Evolutionary conservation across 768 basidiomycete genomes (phyloP).

Genomic region (Dioszegia hungarica): DNA sequence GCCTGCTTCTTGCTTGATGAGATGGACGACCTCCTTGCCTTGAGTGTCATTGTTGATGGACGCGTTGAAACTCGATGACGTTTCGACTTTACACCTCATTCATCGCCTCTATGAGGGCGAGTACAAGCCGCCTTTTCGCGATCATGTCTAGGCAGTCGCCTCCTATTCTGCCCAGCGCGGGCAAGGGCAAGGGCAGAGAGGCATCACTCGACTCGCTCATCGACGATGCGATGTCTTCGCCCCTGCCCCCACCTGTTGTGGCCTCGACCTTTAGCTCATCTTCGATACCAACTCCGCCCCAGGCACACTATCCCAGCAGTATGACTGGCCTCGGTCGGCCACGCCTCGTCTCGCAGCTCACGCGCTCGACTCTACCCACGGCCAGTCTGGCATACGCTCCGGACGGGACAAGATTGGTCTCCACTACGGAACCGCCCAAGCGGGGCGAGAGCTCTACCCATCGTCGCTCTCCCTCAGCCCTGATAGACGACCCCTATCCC

Average conservation of each 20-base stretch:
- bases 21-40: neutral
- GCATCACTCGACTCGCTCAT: neutral
- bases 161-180: neutral
- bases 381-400: constrained; percentile 29
- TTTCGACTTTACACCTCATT: too few relatives aligned
- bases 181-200: constrained; percentile 16
- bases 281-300: constrained; percentile 25
- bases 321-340: constrained; percentile 18
- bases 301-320: constrained; percentile 26
- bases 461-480: neutral
- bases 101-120: neutral
- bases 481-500: constrained; percentile 20
- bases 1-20: constrained; percentile 2
- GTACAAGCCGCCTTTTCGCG: neutral
- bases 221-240: constrained; percentile 10
- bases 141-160: neutral
- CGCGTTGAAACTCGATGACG: neutral
- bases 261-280: constrained; percentile 14
- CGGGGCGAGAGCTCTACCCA: neutral
- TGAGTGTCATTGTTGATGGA: neutral
- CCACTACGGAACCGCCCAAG: neutral
- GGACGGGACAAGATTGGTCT: neutral
- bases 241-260: neutral
- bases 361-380: constrained; percentile 32
- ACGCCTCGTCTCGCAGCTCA: constrained; percentile 29